Evolutionary conservation across 2,329 filamentous ascomycete genomes (phyloP).

Genomic region (Pseudogymnoascus sp.): DNA sequence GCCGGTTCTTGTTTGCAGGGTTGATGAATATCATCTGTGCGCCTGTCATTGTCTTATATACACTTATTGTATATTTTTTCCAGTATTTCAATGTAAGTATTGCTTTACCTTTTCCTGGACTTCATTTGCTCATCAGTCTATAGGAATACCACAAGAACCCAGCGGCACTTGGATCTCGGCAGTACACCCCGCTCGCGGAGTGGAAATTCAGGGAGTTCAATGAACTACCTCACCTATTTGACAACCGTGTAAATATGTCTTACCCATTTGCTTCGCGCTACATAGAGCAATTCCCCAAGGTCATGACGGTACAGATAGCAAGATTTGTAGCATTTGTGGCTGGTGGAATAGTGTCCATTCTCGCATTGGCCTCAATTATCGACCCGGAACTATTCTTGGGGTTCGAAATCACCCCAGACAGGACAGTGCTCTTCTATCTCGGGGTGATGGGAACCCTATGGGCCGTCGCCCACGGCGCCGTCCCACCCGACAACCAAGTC

Average conservation of each 20-base stretch:
- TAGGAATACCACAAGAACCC: conserved; percentile 94
- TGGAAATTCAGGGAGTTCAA: conserved; percentile 99
- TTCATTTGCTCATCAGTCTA: not conserved
- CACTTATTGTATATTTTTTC: conserved; percentile 84
- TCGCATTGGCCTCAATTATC: conserved; percentile 74
- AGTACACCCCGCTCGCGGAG: conserved; percentile 87
- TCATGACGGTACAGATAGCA: conserved; percentile 79
- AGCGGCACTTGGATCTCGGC: conserved; percentile 72
- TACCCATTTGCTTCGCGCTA: conserved; percentile 89
- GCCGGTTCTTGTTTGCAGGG: conserved; percentile 73
- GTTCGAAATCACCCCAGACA: conserved; percentile 84
- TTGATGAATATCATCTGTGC: conserved; percentile 79
- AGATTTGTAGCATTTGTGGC: conserved; percentile 81
- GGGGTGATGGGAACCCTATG: conserved; percentile 76
- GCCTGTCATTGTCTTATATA: conserved; percentile 79
- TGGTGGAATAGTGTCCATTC: conserved; percentile 76
- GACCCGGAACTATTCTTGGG: conserved; percentile 85
- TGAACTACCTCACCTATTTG: conserved; percentile 85
- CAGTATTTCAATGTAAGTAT: conserved; percentile 77
- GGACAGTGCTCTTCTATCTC: conserved; percentile 85
- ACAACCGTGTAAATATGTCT: conserved; percentile 85
- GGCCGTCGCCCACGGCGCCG: conserved; percentile 71
- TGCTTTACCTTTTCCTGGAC: not conserved
- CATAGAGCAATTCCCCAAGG: conserved; percentile 91
- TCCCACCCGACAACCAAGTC: conserved; percentile 80